These are phyloP conservation scores for Claviceps cyperi DNA, from an alignment of 2,329 filamentous ascomycete genomes.

Conservation along the genomic window DNA sequence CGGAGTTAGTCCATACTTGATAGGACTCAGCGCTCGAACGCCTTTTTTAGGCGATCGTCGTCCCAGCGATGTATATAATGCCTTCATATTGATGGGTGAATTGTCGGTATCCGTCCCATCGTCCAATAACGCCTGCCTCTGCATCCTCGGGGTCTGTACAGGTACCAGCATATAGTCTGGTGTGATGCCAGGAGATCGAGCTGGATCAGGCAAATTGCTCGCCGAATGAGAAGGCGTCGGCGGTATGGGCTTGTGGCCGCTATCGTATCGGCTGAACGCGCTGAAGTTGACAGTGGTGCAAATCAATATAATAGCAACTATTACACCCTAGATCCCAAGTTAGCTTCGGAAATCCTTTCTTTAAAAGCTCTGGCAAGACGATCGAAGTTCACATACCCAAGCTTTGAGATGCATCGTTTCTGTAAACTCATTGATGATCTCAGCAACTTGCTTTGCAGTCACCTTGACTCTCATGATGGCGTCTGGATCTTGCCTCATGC, in stretches of 20 bases:
- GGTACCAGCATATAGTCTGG: constrained; percentile 37
- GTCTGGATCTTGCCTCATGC: constrained; percentile 73
- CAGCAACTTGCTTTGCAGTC: constrained; percentile 74
- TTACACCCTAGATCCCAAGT: constrained; percentile 27
- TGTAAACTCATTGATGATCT: constrained; percentile 88
- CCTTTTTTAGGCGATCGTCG: constrained; percentile 35
- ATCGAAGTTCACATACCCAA: constrained; percentile 28
- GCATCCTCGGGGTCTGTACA: constrained; percentile 32
- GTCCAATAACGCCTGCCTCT: constrained; percentile 27
- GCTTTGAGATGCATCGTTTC: constrained; percentile 79
- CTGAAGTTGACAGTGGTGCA: constrained; percentile 37
- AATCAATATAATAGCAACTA: constrained; percentile 33
- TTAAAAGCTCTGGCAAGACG: too few relatives aligned
- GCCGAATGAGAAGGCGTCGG: constrained; percentile 7
- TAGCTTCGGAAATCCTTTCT: not conserved
- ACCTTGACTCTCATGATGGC: constrained; percentile 67
- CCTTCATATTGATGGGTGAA: constrained; percentile 28
- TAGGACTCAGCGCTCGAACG: constrained; percentile 33
- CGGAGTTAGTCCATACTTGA: constrained; percentile 27
- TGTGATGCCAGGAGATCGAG: constrained; percentile 16
- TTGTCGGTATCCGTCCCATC: constrained; percentile 38
- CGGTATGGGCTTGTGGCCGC: constrained; percentile 1
- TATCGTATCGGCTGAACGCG: constrained; percentile 19
- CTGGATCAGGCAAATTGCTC: constrained; percentile 8
- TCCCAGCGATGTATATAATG: constrained; percentile 31